These are phyloP conservation scores for Yarrowia sp. DNA, from an alignment of 805 yeast species.

Conservation along the genomic window DNA sequence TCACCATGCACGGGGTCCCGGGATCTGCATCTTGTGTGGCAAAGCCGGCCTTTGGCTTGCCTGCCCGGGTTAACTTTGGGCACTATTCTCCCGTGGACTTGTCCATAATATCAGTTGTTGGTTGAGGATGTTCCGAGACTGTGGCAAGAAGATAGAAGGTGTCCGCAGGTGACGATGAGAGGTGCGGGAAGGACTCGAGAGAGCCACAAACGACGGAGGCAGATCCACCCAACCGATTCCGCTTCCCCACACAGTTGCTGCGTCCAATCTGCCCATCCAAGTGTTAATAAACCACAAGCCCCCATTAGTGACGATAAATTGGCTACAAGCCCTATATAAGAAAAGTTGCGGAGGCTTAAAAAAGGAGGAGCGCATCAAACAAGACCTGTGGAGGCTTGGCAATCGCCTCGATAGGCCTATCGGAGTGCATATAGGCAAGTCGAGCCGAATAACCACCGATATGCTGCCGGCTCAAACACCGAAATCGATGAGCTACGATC, in stretches of 20 bases:
- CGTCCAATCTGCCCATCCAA: neutral
- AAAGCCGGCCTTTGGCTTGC: neutral
- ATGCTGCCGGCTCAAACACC: neutral
- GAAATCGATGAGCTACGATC: neutral
- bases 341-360: neutral
- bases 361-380: constrained; percentile 6
- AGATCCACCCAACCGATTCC: neutral
- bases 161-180: neutral
- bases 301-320: neutral
- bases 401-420: constrained; percentile 17
- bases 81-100: neutral
- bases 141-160: neutral
- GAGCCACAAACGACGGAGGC: neutral
- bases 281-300: constrained; percentile 14
- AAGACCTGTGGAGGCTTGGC: neutral
- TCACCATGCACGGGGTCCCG: neutral
- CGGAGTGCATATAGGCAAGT: neutral
- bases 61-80: neutral
- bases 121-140: neutral
- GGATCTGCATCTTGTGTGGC: neutral
- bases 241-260: neutral
- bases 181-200: neutral
- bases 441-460: neutral
- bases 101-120: constrained; percentile 1
- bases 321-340: constrained; percentile 21